These are phyloP conservation scores for Sophora flavescens DNA, from an alignment of 306 rosid genomes.

Conservation along the genomic window DNA sequence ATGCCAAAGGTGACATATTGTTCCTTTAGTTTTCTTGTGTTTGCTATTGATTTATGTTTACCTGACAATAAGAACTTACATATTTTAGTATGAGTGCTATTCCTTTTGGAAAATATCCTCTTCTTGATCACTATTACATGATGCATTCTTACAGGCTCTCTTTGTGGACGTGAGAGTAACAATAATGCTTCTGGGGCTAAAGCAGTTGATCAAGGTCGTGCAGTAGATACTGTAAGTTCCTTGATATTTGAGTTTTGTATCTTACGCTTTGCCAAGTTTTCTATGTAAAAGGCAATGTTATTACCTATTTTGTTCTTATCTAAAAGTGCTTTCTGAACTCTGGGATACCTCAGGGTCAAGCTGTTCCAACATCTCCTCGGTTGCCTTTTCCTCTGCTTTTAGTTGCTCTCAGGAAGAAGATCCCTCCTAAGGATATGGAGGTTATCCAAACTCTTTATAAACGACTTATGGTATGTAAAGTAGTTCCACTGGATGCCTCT, in stretches of 20 bases:
- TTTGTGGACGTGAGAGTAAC: conserved; percentile 50
- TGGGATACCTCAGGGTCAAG: conserved; percentile 26
- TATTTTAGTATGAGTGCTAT: conserved; percentile 13
- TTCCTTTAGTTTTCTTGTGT: conserved; percentile 34
- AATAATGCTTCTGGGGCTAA: conserved; percentile 59
- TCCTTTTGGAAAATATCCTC: conserved; percentile 9
- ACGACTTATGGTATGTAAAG: conserved; percentile 63
- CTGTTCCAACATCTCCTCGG: conserved; percentile 77
- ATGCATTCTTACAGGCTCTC: conserved; percentile 52
- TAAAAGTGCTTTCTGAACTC: conserved; percentile 3
- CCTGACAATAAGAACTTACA: conserved; percentile 9
- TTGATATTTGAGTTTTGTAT: conserved; percentile 31
- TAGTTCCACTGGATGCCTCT: conserved; percentile 10
- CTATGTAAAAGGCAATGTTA: neutral
- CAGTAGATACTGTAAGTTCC: conserved; percentile 58
- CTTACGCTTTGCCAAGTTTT: conserved; percentile 2
- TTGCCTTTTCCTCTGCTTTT: conserved; percentile 82
- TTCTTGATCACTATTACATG: conserved; percentile 39
- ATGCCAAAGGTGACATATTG: conserved; percentile 58
- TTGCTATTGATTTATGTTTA: conserved; percentile 15
- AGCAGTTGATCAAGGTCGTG: conserved; percentile 50
- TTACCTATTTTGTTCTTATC: neutral
- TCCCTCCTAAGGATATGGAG: conserved; percentile 60
- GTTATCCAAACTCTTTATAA: conserved; percentile 57
- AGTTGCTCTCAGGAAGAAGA: conserved; percentile 64